phyloP scores from a whole-genome alignment of 345 rosid genomes.

The Hypericum androsaemum region DNA sequence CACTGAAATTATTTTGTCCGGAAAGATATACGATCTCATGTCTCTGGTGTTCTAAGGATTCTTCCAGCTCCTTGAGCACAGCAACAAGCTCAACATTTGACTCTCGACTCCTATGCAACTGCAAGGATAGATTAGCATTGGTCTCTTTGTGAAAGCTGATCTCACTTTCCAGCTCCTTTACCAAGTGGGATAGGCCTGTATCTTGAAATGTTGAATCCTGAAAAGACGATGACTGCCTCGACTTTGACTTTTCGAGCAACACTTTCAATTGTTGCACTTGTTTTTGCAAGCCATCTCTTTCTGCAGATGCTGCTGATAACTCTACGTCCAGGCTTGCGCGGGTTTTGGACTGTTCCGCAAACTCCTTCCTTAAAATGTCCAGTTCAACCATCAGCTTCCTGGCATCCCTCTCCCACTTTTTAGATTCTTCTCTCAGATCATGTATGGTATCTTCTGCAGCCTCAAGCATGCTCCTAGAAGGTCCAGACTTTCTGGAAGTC shows the following conservation, averaged over 20 bases:
- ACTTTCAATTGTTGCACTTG: slow-evolving; percentile 36
- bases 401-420: slow-evolving; percentile 48
- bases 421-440: slow-evolving; percentile 39
- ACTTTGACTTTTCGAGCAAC: slow-evolving; percentile 18
- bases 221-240: slow-evolving; percentile 11
- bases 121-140: slow-evolving; percentile 33
- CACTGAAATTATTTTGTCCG: slow-evolving; percentile 16
- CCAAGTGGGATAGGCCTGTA: slow-evolving; percentile 8
- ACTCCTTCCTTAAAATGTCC: slow-evolving; percentile 35
- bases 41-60: slow-evolving; percentile 38
- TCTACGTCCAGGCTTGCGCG: slow-evolving; percentile 29
- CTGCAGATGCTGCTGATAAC: slow-evolving; percentile 33
- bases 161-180: slow-evolving; percentile 42
- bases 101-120: slow-evolving; percentile 50
- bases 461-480: slow-evolving; percentile 35
- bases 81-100: slow-evolving; percentile 50
- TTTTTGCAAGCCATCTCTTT: slow-evolving; percentile 32
- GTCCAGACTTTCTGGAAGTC: slow-evolving; percentile 18
- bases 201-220: slow-evolving; percentile 20
- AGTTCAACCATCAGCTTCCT: slow-evolving; percentile 36
- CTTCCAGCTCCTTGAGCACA: slow-evolving; percentile 53
- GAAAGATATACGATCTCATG: slow-evolving; percentile 28
- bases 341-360: slow-evolving; percentile 33
- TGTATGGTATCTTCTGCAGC: slow-evolving; percentile 41
- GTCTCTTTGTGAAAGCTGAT: slow-evolving; percentile 34